Conservation (phyloP, 768 basidiomycete genomes). For the Podaxis carcinomalis region DNA sequence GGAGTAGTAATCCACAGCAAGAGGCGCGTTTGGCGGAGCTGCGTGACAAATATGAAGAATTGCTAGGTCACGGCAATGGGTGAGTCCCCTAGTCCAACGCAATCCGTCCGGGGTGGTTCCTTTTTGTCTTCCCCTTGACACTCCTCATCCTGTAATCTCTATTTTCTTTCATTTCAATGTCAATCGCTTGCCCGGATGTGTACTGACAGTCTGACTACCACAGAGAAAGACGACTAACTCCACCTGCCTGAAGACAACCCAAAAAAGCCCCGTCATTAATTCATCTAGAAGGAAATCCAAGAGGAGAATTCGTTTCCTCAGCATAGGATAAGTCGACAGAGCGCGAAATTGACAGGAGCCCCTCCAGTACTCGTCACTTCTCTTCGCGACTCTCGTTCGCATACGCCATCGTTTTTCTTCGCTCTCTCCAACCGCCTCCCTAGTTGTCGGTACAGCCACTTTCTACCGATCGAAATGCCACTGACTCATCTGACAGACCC, state of each 20-base stretch:
- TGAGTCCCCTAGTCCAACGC: not conserved
- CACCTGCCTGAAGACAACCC: not conserved
- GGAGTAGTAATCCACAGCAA: slow-evolving; percentile 22
- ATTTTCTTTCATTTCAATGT: not conserved
- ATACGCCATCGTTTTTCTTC: no score
- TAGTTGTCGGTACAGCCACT: no score
- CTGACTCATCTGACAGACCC: no score
- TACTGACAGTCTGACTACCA: not conserved
- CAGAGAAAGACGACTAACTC: not conserved
- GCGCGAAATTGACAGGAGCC: no score
- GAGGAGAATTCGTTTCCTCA: not conserved
- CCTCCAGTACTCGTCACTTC: no score
- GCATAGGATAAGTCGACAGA: no score
- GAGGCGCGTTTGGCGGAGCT: slow-evolving; percentile 25
- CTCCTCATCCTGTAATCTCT: not conserved
- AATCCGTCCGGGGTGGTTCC: no score
- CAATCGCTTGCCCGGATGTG: not conserved
- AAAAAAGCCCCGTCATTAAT: not conserved
- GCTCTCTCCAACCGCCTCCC: no score
- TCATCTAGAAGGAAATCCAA: not conserved
- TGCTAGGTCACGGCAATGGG: slow-evolving; percentile 26
- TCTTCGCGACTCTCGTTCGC: no score
- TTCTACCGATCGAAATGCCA: no score
- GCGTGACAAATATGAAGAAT: slow-evolving; percentile 24
- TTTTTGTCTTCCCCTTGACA: not conserved